Percentiles rank a stretch among this genome's conserved stretches.
Conservation (phyloP, 306 rosid species). For the Senna siamea region DNA sequence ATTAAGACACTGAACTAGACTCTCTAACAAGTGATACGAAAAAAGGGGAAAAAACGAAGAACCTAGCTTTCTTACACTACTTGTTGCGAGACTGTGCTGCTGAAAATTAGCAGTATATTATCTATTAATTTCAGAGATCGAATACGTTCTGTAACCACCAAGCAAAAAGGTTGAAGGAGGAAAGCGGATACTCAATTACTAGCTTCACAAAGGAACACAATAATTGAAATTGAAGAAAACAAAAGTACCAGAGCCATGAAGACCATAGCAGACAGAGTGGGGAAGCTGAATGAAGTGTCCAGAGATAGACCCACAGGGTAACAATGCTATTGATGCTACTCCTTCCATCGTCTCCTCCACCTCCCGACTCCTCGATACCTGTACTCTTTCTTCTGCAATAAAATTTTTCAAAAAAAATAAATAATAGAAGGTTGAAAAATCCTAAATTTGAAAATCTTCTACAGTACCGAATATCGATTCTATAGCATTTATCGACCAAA, state of each 20-base stretch:
- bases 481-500: background rate
- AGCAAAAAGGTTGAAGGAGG: background rate
- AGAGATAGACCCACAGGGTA: constrained; percentile 83
- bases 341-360: constrained; percentile 73
- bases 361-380: constrained; percentile 30
- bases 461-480: background rate
- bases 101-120: background rate
- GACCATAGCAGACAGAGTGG: constrained; percentile 78
- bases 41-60: background rate
- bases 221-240: background rate
- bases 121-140: background rate
- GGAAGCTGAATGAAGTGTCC: constrained; percentile 89
- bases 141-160: background rate
- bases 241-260: constrained; percentile 71
- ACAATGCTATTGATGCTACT: constrained; percentile 83
- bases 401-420: background rate
- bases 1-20: background rate
- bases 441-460: background rate
- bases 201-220: constrained; percentile 24
- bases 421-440: too few species aligned
- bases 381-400: constrained; percentile 45
- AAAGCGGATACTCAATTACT: background rate
- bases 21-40: background rate
- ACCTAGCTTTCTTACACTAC: background rate
- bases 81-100: background rate